Percentiles rank a stretch among this genome's conserved stretches.
These are phyloP conservation scores for Mucor sp. DNA, from an alignment of 371 early-diverging fungal genomes.

Conservation along the genomic window DNA sequence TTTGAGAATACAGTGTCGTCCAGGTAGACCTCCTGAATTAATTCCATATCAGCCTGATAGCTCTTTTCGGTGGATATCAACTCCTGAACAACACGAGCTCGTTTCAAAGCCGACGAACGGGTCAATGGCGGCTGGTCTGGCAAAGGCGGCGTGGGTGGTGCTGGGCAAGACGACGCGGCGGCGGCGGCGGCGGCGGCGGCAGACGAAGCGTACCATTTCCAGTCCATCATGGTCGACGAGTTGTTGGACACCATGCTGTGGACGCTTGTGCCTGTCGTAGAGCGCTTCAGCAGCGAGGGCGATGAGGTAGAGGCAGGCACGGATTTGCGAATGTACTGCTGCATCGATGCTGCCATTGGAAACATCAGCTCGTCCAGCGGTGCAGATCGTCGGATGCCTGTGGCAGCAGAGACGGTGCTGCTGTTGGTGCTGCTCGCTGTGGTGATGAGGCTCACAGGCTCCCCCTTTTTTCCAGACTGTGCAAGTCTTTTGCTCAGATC, in stretches of 20 bases:
- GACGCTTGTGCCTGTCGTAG: conserved; percentile 25
- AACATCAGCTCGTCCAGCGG: neutral
- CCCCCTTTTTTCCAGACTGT: conserved; percentile 25
- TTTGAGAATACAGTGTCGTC: conserved; percentile 32
- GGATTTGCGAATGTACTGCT: conserved; percentile 5
- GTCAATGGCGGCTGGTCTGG: neutral
- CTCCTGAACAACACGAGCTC: conserved; percentile 39
- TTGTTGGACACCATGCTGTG: conserved; percentile 20
- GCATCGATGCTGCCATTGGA: neutral
- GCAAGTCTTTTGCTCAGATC: conserved; percentile 38
- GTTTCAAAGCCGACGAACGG: neutral
- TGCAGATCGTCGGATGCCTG: conserved; percentile 4
- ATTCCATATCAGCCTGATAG: conserved; percentile 67
- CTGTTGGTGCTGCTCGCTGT: neutral
- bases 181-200: too few species aligned
- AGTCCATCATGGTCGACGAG: conserved; percentile 14
- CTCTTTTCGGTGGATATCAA: conserved; percentile 69
- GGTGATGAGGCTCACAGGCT: conserved; percentile 17
- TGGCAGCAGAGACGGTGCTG: neutral
- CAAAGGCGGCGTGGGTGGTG: neutral
- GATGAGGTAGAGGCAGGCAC: conserved; percentile 24
- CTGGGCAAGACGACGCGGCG: conserved; percentile 5
- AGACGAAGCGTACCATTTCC: conserved; percentile 8
- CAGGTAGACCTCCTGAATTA: conserved; percentile 64
- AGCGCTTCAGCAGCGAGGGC: conserved; percentile 19